These are phyloP conservation scores for Persicaria maculosa DNA, from an alignment of 148 eudicot genomes.

Conservation along the genomic window DNA sequence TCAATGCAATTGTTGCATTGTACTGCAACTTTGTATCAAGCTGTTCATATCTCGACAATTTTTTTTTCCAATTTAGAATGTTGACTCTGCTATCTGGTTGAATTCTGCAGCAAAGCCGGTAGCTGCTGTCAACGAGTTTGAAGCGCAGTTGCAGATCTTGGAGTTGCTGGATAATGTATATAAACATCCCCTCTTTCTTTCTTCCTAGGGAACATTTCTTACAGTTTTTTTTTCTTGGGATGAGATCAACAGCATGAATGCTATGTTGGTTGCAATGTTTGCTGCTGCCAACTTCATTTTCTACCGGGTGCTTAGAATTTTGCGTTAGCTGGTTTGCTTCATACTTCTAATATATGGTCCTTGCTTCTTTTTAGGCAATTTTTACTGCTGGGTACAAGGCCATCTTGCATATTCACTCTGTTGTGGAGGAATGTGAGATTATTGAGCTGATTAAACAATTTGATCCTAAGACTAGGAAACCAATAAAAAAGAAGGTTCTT, in stretches of 20 bases:
- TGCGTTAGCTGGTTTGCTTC: not conserved
- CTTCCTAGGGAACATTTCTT: not conserved
- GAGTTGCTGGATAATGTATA: slow-evolving; percentile 93
- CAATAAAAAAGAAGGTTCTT: slow-evolving; percentile 66
- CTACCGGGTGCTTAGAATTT: not conserved
- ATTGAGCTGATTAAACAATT: slow-evolving; percentile 71
- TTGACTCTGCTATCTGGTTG: not conserved
- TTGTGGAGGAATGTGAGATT: slow-evolving; percentile 95
- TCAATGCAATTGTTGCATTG: not conserved
- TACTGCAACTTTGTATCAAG: not conserved
- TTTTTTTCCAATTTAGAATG: not conserved
- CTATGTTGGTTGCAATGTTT: not conserved
- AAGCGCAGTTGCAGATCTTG: slow-evolving; percentile 76
- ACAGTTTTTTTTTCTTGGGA: not conserved
- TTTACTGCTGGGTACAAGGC: slow-evolving; percentile 97
- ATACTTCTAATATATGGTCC: not conserved
- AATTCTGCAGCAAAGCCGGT: slow-evolving; percentile 69
- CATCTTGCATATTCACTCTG: slow-evolving; percentile 82
- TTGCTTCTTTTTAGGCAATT: slow-evolving; percentile 46
- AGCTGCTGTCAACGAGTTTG: slow-evolving; percentile 58
- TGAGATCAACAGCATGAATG: not conserved
- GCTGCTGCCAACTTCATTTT: not conserved
- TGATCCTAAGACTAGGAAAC: slow-evolving; percentile 71
- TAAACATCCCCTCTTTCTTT: not conserved
- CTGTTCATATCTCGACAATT: not conserved